phyloP scores from a whole-genome alignment of 371 early-diverging fungal species.

The Entomophthora muscae region DNA sequence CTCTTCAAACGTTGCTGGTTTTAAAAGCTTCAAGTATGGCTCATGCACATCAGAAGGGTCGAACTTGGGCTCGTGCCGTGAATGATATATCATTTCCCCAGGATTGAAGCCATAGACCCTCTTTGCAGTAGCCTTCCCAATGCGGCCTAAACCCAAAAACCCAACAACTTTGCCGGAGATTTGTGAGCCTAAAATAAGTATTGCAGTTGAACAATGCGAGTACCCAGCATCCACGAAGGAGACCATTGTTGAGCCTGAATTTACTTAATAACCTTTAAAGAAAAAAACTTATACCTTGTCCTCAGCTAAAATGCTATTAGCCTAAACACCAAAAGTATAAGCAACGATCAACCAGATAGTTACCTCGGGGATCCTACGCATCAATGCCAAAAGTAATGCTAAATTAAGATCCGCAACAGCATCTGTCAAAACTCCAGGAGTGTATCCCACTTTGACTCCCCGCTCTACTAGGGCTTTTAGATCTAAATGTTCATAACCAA shows the following conservation, averaged over 20 bases:
- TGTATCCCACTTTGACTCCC: conserved; percentile 49
- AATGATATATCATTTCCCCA: conserved; percentile 27
- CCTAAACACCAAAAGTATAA: too few relatives aligned
- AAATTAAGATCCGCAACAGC: conserved; percentile 71
- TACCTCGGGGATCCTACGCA: conserved; percentile 44
- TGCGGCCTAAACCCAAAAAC: conserved; percentile 68
- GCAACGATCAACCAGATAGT: too few relatives aligned
- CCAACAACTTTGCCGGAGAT: conserved; percentile 36
- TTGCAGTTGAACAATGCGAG: too few relatives aligned
- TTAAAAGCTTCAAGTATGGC: neutral
- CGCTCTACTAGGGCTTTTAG: conserved; percentile 14
- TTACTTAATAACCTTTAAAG: conserved; percentile 21
- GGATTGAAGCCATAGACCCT: conserved; percentile 54
- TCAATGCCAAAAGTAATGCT: conserved; percentile 48
- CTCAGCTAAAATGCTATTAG: neutral
- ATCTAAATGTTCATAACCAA: conserved; percentile 75
- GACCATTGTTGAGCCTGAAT: conserved; percentile 52
- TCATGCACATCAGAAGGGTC: neutral
- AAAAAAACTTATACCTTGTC: neutral
- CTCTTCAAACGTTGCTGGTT: conserved; percentile 18
- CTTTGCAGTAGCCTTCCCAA: conserved; percentile 54
- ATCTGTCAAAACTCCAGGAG: conserved; percentile 76
- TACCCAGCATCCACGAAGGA: conserved; percentile 53
- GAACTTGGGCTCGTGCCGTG: conserved; percentile 14
- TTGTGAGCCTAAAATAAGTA: neutral